Evolutionary conservation across 805 yeast species (phyloP), one percentile per base, ranked within the genome.

Genomic region (Zygotorulaspora danielsina): DNA sequence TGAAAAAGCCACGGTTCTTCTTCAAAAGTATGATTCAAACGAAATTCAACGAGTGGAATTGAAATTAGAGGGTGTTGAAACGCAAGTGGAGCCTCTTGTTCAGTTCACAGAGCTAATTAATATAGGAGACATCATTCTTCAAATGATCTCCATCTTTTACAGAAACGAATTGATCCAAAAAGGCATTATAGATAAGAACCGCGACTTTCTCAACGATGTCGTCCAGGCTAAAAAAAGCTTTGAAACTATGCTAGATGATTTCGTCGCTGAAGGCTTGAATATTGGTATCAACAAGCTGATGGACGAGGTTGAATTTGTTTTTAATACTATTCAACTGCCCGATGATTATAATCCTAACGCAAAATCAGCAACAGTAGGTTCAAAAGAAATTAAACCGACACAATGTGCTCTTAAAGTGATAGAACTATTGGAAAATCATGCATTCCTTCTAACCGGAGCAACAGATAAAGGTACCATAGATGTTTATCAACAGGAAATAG

Each of bases 401-500:
- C 65, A 65, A 22, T 85, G 94, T 42, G 93, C 95, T 0, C 51
- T 51, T 8, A 74, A 76, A 41, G 79, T 76, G 3, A 76, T 86
- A 2, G 66, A 70, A 15, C 67, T 89, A 17, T 61, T 93, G 39
- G 74, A 75, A 9, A 76, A 79, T 11, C 95, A 90, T 56, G 78
- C 89, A 45, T 76, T 75, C 41, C 64, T 89, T 41, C 65, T 90
- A 31, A 77, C 75, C 12, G 95, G 88, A 2, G 75, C 93, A 4
- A 85, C 96, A 0, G 97, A 90, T 39, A 85, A 82, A 55, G 75
- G 87, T 1, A 81, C 94, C 9, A 74, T 89, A 18, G 97, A 89
- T 50, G 94, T 90, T 0, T 93, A 88, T 56, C 93, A 89, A 52
- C 95, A 89, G 56, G 98, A 93, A 54, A 80, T 90, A 22, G 96